Evolutionary conservation across 2,329 filamentous ascomycete species (phyloP).

Genomic region (Cytospora schulzeri): DNA sequence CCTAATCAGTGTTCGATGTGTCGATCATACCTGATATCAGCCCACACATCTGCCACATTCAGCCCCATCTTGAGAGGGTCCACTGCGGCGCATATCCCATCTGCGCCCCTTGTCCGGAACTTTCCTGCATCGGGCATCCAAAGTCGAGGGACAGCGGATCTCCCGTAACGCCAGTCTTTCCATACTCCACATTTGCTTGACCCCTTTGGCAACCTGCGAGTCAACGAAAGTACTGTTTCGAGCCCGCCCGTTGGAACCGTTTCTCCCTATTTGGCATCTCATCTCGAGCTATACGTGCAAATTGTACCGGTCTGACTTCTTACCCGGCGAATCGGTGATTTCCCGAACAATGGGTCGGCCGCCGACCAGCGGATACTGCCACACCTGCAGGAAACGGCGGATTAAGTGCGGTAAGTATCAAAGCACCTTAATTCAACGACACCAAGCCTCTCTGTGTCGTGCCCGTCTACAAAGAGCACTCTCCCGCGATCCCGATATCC

Average conservation of each 20-base stretch:
- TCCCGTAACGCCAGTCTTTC: constrained; percentile 1
- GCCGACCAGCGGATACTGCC: constrained; percentile 35
- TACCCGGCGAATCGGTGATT: constrained; percentile 14
- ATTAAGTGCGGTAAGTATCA: constrained; percentile 32
- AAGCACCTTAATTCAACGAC: constrained; percentile 2
- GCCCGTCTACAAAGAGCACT: not conserved
- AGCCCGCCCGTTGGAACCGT: not conserved
- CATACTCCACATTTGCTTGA: constrained; percentile 19
- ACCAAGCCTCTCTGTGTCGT: constrained; percentile 1
- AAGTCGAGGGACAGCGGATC: constrained; percentile 21
- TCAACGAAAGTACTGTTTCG: constrained; percentile 11
- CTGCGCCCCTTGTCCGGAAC: constrained; percentile 18
- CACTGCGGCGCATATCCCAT: not conserved
- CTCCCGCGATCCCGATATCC: not conserved
- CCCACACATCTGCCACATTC: not conserved
- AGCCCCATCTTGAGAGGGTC: not conserved
- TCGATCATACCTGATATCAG: no score
- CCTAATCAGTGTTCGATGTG: no score
- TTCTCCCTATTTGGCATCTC: not conserved
- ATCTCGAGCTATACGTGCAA: not conserved
- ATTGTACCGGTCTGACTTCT: constrained; percentile 1
- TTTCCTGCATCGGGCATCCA: constrained; percentile 22
- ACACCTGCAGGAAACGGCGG: constrained; percentile 34
- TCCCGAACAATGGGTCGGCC: constrained; percentile 32
- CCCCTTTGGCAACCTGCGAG: constrained; percentile 20